A percentile compares a stretch with the other conserved stretches of the same genome.
Conservation (phyloP, 2,329 filamentous ascomycete genomes). For the Alternaria atra region DNA sequence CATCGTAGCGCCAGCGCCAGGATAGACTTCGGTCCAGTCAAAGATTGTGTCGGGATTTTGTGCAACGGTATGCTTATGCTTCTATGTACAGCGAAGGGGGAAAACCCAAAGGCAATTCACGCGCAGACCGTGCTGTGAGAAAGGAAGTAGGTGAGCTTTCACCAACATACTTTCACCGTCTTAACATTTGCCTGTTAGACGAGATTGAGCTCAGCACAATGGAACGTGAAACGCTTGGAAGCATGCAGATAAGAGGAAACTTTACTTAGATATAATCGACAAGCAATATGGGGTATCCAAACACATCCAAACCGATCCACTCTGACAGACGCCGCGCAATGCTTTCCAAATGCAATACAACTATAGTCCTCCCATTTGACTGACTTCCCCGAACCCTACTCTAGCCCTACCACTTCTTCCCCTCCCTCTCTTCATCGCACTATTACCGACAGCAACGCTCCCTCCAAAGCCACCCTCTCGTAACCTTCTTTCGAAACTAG, state of each 20-base stretch:
- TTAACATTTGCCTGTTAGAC: no score
- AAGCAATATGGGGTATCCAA: conserved; percentile 11
- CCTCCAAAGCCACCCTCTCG: conserved; percentile 41
- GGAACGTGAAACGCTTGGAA: neutral
- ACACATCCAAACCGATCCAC: conserved; percentile 1
- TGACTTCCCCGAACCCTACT: conserved; percentile 15
- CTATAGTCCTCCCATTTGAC: conserved; percentile 10
- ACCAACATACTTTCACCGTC: no score
- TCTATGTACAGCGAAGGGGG: no score
- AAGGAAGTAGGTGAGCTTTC: no score
- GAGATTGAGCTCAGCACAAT: no score
- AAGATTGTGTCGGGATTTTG: no score
- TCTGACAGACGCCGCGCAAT: neutral
- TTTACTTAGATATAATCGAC: neutral
- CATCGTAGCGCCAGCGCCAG: no score
- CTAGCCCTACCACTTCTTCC: neutral
- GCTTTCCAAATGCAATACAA: neutral
- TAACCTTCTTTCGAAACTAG: conserved; percentile 45
- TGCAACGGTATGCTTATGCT: no score
- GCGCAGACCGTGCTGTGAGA: no score
- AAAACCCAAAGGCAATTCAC: no score
- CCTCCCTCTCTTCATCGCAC: neutral
- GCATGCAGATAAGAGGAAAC: neutral
- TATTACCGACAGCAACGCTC: conserved; percentile 15
- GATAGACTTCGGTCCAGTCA: no score